Base-by-base conservation (phyloP, 352 stramenopile genomes). In the Nothophytophthora sp. region DNA sequence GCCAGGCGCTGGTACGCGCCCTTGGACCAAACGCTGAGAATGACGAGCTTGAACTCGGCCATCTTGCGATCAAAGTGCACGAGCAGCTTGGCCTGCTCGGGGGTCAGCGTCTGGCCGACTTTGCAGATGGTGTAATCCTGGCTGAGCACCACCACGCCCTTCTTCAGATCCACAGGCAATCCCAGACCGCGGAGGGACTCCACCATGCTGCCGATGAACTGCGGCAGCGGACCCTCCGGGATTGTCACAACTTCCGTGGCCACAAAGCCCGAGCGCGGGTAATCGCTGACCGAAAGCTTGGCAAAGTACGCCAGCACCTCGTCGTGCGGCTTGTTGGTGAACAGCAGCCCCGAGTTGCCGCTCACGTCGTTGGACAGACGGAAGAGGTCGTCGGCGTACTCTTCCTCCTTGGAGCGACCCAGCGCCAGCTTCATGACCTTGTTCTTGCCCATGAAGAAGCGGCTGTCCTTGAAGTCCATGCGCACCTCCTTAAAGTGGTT, bases 391-490 rank as follows among this genome's bases (percentile, higher is more conserved):
- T 99, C 92, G 5, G 87, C 85, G 69, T 99, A 99, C 71, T 99
- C 97, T 54, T 99, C 97, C 63, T 98, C 95, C 28, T 90, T 84
- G 12, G 81, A 90, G 43, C 88, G 84, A 24, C 96, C 97, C 13
- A 99, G 74, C 11, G 96, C 96, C 40, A 99, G 87, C 73, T 99
- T 97, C 73, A 99, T 93, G 32, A 99, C 81, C 77, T 99, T 99
- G 80, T 99, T 99, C 76, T 99, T 99, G 60, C 97, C 97, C 44
- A 99, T 65, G 63, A 99, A 98, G 70, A 99, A 98, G 47, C 89
- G 86, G 60, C 81, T 92, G 53, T 98, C 91, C 27, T 90, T 93
- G 63, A 99, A 99, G 64, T 99, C 91, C 56, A 98, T 80, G 37
- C 97, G 90, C 49, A 99, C 92, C 43, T 99, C 86, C 70, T 99